phyloP scores from a whole-genome alignment of 2,329 filamentous ascomycete genomes.

The Ophiostoma perfectum region DNA sequence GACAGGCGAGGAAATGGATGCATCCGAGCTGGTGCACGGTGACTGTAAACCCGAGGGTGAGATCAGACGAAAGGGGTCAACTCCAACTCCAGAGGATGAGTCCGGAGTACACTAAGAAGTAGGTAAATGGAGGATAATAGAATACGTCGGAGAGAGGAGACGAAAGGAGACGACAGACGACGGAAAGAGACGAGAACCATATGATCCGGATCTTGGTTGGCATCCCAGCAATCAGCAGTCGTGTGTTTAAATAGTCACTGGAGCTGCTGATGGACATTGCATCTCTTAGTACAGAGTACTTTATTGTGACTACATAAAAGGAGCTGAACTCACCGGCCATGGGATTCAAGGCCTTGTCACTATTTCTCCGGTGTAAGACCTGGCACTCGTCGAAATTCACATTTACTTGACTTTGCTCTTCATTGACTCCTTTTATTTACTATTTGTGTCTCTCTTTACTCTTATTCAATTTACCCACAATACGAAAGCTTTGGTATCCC shows the following conservation, averaged over 20 bases:
- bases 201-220: slow-evolving; percentile 3
- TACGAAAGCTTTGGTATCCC: too few relatives aligned
- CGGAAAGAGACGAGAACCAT: slow-evolving; percentile 3
- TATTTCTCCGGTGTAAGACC: background rate
- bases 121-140: background rate
- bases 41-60: background rate
- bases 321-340: slow-evolving; percentile 4
- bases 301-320: background rate
- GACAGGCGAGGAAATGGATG: background rate
- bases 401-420: too few relatives aligned
- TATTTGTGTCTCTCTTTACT: too few relatives aligned
- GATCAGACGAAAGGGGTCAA: slow-evolving; percentile 6
- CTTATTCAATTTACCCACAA: too few relatives aligned
- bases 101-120: background rate
- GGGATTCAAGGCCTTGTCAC: slow-evolving; percentile 6
- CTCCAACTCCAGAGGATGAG: too few relatives aligned
- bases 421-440: too few relatives aligned
- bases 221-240: background rate
- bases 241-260: background rate
- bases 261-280: too few relatives aligned
- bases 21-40: slow-evolving; percentile 7
- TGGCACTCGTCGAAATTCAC: too few relatives aligned
- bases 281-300: background rate
- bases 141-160: background rate
- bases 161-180: background rate